Percentiles rank a stretch among this genome's conserved stretches.
Evolutionary conservation across 257 asterid species (phyloP).

Genomic region (Nicotiana knightiana): DNA sequence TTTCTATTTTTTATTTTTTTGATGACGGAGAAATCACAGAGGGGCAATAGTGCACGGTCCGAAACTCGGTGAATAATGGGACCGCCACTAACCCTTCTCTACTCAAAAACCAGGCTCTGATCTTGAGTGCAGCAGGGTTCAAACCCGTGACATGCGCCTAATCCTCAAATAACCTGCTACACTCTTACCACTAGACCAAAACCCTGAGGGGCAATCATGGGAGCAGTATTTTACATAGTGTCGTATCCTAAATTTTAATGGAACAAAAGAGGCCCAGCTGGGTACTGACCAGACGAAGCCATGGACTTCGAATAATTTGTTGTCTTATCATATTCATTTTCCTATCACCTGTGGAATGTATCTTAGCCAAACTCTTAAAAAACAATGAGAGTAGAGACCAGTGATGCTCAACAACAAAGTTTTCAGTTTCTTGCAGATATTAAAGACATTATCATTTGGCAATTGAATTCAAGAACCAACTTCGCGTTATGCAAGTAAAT

Average conservation of each 20-base stretch:
- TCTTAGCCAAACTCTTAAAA: not conserved
- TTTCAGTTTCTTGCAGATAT: not conserved
- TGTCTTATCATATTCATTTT: no score
- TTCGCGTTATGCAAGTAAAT: not conserved
- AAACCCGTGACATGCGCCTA: not conserved
- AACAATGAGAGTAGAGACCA: not conserved
- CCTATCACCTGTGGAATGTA: not conserved
- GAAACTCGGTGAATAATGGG: not conserved
- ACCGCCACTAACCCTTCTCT: not conserved
- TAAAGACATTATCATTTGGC: not conserved
- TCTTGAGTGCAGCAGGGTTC: no score
- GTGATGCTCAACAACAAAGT: not conserved
- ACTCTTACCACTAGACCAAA: no score
- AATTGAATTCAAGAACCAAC: not conserved
- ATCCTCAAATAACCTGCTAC: not conserved
- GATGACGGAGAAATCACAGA: not conserved
- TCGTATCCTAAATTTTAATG: no score
- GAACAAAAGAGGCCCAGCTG: no score
- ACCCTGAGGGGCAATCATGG: no score
- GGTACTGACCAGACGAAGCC: no score
- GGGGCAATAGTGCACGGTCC: not conserved
- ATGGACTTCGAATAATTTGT: no score
- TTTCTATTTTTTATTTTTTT: no score
- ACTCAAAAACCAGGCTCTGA: not conserved
- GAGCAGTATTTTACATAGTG: no score